Evolutionary conservation across 768 basidiomycete genomes (phyloP).

Genomic region (Heimioporus sp.): DNA sequence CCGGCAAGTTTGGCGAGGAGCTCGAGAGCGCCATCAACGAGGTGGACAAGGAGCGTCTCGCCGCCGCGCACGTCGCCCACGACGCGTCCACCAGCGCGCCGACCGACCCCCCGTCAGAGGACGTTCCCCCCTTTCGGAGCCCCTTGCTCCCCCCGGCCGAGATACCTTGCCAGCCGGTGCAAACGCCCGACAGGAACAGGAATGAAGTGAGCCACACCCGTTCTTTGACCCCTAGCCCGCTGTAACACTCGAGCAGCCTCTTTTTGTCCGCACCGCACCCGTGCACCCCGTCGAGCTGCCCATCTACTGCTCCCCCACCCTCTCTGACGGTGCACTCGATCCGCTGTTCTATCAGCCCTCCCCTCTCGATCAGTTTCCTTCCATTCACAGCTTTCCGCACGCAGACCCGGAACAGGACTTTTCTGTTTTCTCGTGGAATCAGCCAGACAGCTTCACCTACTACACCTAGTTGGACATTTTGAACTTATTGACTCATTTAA

Average conservation of each 20-base stretch:
- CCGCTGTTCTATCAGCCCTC: slow-evolving; percentile 5
- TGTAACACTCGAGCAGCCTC: slow-evolving; percentile 10
- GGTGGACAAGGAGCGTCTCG: slow-evolving; percentile 21
- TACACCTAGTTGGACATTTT: slow-evolving; percentile 17
- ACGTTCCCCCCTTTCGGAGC: slow-evolving; percentile 26
- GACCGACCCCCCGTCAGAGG: not conserved
- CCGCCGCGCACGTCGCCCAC: not conserved
- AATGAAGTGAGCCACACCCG: slow-evolving; percentile 13
- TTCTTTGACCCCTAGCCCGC: not conserved
- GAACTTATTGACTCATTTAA: slow-evolving; percentile 31
- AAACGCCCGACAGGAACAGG: not conserved
- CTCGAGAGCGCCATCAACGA: slow-evolving; percentile 43
- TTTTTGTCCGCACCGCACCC: no score
- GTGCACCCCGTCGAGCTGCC: slow-evolving; percentile 1
- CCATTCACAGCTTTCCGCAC: not conserved
- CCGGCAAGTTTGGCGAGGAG: slow-evolving; percentile 50
- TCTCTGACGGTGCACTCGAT: not conserved
- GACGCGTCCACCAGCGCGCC: not conserved
- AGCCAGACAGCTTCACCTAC: slow-evolving; percentile 20
- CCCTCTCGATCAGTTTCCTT: no score
- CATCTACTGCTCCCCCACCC: not conserved
- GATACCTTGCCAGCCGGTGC: not conserved
- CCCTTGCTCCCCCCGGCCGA: slow-evolving; percentile 29
- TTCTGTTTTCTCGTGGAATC: slow-evolving; percentile 23
- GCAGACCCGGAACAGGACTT: slow-evolving; percentile 13